Evolutionary conservation across 148 eudicot genomes (phyloP).

Genomic region (Polygonum maritimum): DNA sequence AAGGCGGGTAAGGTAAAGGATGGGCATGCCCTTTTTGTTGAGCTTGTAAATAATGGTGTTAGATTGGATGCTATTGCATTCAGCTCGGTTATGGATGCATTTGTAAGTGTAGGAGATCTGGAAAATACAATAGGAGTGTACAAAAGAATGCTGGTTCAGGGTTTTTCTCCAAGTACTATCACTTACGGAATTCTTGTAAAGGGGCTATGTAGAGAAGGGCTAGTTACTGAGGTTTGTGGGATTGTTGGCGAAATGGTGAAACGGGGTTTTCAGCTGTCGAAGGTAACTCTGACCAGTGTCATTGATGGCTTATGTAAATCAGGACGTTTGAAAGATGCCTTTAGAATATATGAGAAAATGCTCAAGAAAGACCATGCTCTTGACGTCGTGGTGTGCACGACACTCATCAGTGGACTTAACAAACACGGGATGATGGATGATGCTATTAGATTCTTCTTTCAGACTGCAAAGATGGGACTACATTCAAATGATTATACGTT

Average conservation of each 20-base stretch:
- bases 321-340: constrained; percentile 40
- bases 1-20: constrained; percentile 35
- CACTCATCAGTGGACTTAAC: constrained; percentile 50
- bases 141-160: constrained; percentile 32
- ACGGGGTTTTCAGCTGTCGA: constrained; percentile 47
- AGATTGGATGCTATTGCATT: constrained; percentile 42
- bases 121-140: constrained; percentile 34
- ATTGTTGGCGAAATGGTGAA: constrained; percentile 39
- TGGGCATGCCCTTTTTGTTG: constrained; percentile 31
- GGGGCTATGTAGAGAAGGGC: constrained; percentile 40
- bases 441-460: constrained; percentile 46
- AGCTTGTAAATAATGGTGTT: constrained; percentile 31
- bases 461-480: constrained; percentile 30
- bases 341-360: constrained; percentile 33
- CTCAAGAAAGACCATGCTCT: constrained; percentile 31
- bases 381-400: constrained; percentile 32
- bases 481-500: constrained; percentile 29
- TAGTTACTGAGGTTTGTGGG: constrained; percentile 41
- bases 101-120: constrained; percentile 32
- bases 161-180: constrained; percentile 30
- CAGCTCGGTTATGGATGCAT: constrained; percentile 51
- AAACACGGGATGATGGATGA: constrained; percentile 36
- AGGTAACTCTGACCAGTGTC: constrained; percentile 33
- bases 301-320: constrained; percentile 54
- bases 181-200: constrained; percentile 46